These are phyloP conservation scores for Colletotrichum musicola DNA, from an alignment of 2,329 filamentous ascomycete species.

Conservation along the genomic window DNA sequence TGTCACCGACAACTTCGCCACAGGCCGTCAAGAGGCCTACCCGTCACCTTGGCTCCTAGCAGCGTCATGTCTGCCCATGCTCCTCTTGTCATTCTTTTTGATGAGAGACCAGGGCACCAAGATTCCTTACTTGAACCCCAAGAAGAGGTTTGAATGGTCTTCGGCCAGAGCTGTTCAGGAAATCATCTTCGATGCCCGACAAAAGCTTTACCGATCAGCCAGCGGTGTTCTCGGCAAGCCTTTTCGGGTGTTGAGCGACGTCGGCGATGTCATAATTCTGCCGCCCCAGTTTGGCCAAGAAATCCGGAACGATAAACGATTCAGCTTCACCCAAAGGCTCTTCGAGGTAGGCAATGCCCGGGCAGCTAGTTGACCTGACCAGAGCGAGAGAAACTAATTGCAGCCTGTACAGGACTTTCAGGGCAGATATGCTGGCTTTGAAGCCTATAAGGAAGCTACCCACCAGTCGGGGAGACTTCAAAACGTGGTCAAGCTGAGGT, in stretches of 20 bases:
- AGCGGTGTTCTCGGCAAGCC: neutral
- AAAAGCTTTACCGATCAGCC: neutral
- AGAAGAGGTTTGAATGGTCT: slow-evolving; percentile 13
- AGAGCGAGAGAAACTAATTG: too few species aligned
- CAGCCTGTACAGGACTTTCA: neutral
- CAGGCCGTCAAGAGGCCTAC: neutral
- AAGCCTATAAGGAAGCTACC: slow-evolving; percentile 7
- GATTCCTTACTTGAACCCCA: slow-evolving; percentile 15
- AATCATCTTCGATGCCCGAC: neutral
- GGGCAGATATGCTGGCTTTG: slow-evolving; percentile 5
- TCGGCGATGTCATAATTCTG: slow-evolving; percentile 5
- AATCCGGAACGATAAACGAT: slow-evolving; percentile 13
- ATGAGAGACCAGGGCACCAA: neutral
- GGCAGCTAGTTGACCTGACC: too few species aligned
- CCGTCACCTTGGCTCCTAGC: neutral
- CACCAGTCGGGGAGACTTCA: slow-evolving; percentile 2
- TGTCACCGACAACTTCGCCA: neutral
- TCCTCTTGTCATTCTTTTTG: neutral
- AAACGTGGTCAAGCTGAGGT: neutral
- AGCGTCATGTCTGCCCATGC: slow-evolving; percentile 2
- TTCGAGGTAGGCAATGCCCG: too few species aligned
- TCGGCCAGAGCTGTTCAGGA: slow-evolving; percentile 2
- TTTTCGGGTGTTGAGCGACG: slow-evolving; percentile 3
- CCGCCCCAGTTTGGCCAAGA: slow-evolving; percentile 5
- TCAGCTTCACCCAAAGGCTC: slow-evolving; percentile 12